Evolutionary conservation across 306 rosid species (phyloP).

Genomic region (Alnus glutinosa): DNA sequence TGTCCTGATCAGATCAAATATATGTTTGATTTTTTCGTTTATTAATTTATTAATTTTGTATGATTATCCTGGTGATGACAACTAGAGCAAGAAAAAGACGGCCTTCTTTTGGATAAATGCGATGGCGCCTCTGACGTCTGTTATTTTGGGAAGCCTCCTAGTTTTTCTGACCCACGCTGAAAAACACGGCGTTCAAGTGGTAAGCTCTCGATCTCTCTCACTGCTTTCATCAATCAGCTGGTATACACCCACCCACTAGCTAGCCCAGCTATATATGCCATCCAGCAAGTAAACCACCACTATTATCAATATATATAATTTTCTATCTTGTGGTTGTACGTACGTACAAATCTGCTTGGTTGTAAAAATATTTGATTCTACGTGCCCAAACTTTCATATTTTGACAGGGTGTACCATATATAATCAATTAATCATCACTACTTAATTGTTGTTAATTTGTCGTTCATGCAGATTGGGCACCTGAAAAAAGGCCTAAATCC

Average conservation of each 20-base stretch:
- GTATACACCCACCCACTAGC: neutral
- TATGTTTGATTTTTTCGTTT: neutral
- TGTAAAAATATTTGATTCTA: no score
- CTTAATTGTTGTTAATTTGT: no score
- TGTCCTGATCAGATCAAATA: neutral
- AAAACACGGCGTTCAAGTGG: slow-evolving; percentile 91
- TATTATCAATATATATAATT: neutral
- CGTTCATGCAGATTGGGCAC: slow-evolving; percentile 61
- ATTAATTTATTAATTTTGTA: neutral
- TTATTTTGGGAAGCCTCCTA: slow-evolving; percentile 71
- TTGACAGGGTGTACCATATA: neutral
- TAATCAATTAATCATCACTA: neutral
- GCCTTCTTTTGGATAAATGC: slow-evolving; percentile 89
- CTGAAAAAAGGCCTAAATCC: slow-evolving; percentile 64
- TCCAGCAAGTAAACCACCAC: slow-evolving; percentile 3
- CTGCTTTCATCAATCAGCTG: no score
- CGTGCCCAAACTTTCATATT: neutral
- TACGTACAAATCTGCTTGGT: no score
- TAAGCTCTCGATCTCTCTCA: slow-evolving; percentile 25
- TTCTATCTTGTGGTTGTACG: no score
- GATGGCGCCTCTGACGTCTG: slow-evolving; percentile 80
- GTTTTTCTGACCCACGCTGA: slow-evolving; percentile 84
- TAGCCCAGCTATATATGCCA: neutral
- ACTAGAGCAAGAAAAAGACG: slow-evolving; percentile 76
- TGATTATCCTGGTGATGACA: neutral